Base-by-base conservation (phyloP, 768 basidiomycete genomes). In the Serendipita sp. region DNA sequence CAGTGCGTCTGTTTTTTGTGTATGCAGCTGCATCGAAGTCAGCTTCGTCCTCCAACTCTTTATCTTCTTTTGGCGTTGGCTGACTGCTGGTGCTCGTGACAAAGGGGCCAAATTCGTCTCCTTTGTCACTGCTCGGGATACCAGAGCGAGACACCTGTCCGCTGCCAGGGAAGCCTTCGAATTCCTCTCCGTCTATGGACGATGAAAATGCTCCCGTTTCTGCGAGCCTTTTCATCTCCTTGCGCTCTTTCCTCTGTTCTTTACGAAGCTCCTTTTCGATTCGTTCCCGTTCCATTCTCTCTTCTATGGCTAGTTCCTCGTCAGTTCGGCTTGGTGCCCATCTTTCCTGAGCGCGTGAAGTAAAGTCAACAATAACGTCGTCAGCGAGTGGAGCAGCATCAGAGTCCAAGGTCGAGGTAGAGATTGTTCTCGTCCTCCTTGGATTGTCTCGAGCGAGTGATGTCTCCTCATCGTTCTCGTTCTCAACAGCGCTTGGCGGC, bases 121-220 rank as follows among this genome's bases (percentile, higher is more conserved):
- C 41, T 62, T 66, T 36, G 64, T 64, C 32, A 70, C 63, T 32
- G 41, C 56, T 34, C 23, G 44, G 54, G 18, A 63, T 16, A 58
- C 64, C 44, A 13, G 66, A 67, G 52, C 32, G 56, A 38, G 30
- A 62, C 48, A 32, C 5, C n/a, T 18, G 30, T 3, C 74, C 78
- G 67, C 81, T 79, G 4, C 84, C 85, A 67, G 80, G 85, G 73
- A 86, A 86, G 0, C 84, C 85, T 69, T 88, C 85, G 66, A 88
- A 86, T 11, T 77, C 76, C 3, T 74, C 78, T 3, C 73, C 72
- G 13, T 72, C 70, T 15, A 60, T 65, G 4, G 66, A 72, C 7
- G 70, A 74, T 18, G 70, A 73, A 34, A 75, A 69, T 44, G 74
- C 76, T 1, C 78, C 70, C 3, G 77, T 71, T 67, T 76, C 70